A percentile compares a stretch with the other conserved stretches of the same genome.
phyloP scores from a whole-genome alignment of 2,329 filamentous ascomycete genomes.

The Penicillium sp. region DNA sequence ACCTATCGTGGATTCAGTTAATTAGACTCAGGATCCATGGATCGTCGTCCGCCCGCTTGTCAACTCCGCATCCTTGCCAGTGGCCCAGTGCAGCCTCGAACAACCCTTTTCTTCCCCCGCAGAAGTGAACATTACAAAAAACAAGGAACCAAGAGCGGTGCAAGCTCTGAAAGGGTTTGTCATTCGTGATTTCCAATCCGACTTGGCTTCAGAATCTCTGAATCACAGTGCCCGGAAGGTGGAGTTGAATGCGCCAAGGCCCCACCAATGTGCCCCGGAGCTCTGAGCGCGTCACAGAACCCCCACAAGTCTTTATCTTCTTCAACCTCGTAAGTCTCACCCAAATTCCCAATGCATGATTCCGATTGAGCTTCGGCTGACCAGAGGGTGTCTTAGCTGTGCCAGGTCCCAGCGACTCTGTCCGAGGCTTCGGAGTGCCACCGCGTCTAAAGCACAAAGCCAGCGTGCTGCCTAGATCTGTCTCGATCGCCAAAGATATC shows the following conservation, averaged over 20 bases:
- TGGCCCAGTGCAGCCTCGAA: not conserved
- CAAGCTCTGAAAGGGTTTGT: not conserved
- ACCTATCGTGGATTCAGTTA: not conserved
- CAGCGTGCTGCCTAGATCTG: not conserved
- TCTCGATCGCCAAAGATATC: not conserved
- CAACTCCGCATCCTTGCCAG: not conserved
- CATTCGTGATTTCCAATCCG: not conserved
- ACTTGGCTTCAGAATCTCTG: not conserved
- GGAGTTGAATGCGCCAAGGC: slow-evolving; percentile 13
- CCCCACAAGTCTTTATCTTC: slow-evolving; percentile 1
- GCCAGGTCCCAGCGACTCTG: not conserved
- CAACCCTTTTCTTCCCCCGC: not conserved
- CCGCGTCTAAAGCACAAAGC: not conserved
- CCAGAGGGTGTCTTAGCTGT: not conserved
- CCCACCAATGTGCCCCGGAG: slow-evolving; percentile 8
- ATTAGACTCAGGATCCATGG: not conserved
- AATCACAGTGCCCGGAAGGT: not conserved
- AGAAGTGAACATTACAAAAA: not conserved
- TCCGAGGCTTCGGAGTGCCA: not conserved
- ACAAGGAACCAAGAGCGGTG: not conserved
- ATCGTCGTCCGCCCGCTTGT: not conserved
- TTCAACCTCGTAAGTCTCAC: not conserved
- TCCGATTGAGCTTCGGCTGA: not conserved
- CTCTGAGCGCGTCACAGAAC: slow-evolving; percentile 2
- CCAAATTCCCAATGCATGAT: not conserved